A percentile compares a stretch with the other conserved stretches of the same genome.
Evolutionary conservation across 2,329 filamentous ascomycete species (phyloP).

Genomic region (Xylariaceae sp.): DNA sequence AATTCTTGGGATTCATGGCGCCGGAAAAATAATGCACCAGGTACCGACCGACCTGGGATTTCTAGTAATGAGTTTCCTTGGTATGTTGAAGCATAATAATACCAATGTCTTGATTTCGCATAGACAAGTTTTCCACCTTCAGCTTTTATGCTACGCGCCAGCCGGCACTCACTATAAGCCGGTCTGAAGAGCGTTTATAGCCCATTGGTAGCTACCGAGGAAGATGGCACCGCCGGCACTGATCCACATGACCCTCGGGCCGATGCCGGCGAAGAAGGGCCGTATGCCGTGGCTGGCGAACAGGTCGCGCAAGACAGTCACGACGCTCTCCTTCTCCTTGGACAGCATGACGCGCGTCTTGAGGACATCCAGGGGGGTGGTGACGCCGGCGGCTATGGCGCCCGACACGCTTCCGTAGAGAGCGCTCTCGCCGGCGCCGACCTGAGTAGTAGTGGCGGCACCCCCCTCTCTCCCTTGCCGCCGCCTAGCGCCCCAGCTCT

Average conservation of each 20-base stretch:
- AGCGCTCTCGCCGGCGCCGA: slow-evolving; percentile 73
- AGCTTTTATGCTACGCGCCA: too few species aligned
- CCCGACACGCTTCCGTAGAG: slow-evolving; percentile 80
- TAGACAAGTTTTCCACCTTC: too few species aligned
- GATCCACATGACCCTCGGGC: slow-evolving; percentile 89
- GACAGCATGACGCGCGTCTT: slow-evolving; percentile 97
- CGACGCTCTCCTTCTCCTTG: slow-evolving; percentile 56
- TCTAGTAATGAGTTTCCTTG: slow-evolving; percentile 5
- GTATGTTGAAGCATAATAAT: background rate
- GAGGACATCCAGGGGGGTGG: slow-evolving; percentile 90
- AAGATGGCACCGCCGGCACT: slow-evolving; percentile 92
- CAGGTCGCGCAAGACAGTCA: slow-evolving; percentile 60
- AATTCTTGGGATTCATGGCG: slow-evolving; percentile 7
- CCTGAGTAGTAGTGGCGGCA: slow-evolving; percentile 35
- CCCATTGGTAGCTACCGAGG: slow-evolving; percentile 87
- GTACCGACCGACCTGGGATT: slow-evolving; percentile 5
- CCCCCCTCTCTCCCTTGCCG: slow-evolving; percentile 17
- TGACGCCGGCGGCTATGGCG: slow-evolving; percentile 77
- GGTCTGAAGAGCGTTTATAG: slow-evolving; percentile 63
- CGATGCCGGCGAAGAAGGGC: slow-evolving; percentile 70
- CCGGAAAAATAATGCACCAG: slow-evolving; percentile 9
- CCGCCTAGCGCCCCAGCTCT: slow-evolving; percentile 57
- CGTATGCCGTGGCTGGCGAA: slow-evolving; percentile 56
- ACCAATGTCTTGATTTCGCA: too few species aligned
- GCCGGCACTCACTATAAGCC: slow-evolving; percentile 12